A percentile compares a stretch with the other conserved stretches of the same genome.
These are phyloP conservation scores for Botrytis pseudocinerea DNA, from an alignment of 2,329 filamentous ascomycete genomes.

Conservation along the genomic window DNA sequence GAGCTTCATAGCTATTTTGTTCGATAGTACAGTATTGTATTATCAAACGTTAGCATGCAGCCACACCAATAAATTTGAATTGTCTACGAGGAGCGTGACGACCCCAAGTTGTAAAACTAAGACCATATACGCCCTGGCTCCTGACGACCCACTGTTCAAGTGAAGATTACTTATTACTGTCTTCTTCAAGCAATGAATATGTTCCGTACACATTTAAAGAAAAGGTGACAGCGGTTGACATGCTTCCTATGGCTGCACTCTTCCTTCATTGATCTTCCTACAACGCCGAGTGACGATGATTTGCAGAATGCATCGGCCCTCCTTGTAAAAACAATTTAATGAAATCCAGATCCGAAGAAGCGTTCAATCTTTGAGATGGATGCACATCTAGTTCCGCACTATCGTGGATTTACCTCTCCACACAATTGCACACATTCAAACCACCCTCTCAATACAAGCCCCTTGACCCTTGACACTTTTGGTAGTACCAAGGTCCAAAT, in stretches of 20 bases:
- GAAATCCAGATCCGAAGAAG: slow-evolving; percentile 13
- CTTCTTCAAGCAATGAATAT: slow-evolving; percentile 12
- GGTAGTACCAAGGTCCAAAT: slow-evolving; percentile 11
- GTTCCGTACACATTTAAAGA: neutral
- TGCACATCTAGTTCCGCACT: slow-evolving; percentile 18
- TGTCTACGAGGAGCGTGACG: slow-evolving; percentile 11
- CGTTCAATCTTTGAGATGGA: slow-evolving; percentile 4
- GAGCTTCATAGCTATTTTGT: slow-evolving; percentile 15
- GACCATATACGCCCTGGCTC: neutral
- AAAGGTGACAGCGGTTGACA: slow-evolving; percentile 21
- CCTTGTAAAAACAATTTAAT: slow-evolving; percentile 11
- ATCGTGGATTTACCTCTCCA: slow-evolving; percentile 20
- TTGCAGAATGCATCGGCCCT: slow-evolving; percentile 18
- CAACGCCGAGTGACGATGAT: slow-evolving; percentile 24
- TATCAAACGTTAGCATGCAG: slow-evolving; percentile 21
- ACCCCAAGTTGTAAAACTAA: slow-evolving; percentile 13
- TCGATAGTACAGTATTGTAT: slow-evolving; percentile 23
- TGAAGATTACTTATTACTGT: neutral
- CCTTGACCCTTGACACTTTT: slow-evolving; percentile 6
- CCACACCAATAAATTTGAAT: slow-evolving; percentile 22
- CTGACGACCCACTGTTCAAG: neutral
- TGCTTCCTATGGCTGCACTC: slow-evolving; percentile 17
- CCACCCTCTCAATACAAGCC: neutral
- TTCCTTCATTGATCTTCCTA: slow-evolving; percentile 3
- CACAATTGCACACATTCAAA: slow-evolving; percentile 5